Conservation (phyloP, 169 alveolate genomes). For the Cryptosporidium bovis region DNA sequence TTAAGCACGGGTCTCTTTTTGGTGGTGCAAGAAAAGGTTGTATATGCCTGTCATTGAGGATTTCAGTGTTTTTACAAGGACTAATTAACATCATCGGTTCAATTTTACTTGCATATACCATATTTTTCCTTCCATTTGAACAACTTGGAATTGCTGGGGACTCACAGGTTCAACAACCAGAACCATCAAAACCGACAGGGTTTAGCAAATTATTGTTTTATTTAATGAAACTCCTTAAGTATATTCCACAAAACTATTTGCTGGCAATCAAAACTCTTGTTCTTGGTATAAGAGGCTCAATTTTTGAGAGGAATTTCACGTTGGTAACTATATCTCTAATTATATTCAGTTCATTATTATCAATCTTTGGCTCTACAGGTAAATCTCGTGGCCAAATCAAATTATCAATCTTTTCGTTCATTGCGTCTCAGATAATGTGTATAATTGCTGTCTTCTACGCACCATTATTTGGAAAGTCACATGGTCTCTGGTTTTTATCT, state of each 20-base stretch:
- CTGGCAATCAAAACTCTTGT: not conserved
- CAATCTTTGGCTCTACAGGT: slow-evolving; percentile 37
- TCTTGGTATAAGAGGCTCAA: slow-evolving; percentile 13
- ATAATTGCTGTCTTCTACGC: slow-evolving; percentile 37
- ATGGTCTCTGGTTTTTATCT: slow-evolving; percentile 1
- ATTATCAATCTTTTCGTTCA: slow-evolving; percentile 24
- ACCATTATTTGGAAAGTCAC: slow-evolving; percentile 5
- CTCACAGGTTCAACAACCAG: not conserved
- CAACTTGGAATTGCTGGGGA: not conserved
- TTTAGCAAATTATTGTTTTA: not conserved
- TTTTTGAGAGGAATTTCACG: slow-evolving; percentile 3
- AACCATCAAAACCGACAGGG: not conserved
- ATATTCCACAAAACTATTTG: not conserved
- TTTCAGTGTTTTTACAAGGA: slow-evolving; percentile 44
- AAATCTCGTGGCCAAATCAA: slow-evolving; percentile 31
- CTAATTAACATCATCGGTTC: not conserved
- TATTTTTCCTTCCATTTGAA: slow-evolving; percentile 35
- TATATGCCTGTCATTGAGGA: slow-evolving; percentile 46
- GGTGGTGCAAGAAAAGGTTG: slow-evolving; percentile 75
- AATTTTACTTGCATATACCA: not conserved
- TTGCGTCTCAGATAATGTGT: slow-evolving; percentile 6
- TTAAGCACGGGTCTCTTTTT: slow-evolving; percentile 68
- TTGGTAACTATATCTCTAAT: not conserved
- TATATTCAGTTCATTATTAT: slow-evolving; percentile 11
- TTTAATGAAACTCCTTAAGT: too few species aligned